phyloP scores from a whole-genome alignment of 2,329 filamentous ascomycete species.

The Hymenoscyphus occultus region DNA sequence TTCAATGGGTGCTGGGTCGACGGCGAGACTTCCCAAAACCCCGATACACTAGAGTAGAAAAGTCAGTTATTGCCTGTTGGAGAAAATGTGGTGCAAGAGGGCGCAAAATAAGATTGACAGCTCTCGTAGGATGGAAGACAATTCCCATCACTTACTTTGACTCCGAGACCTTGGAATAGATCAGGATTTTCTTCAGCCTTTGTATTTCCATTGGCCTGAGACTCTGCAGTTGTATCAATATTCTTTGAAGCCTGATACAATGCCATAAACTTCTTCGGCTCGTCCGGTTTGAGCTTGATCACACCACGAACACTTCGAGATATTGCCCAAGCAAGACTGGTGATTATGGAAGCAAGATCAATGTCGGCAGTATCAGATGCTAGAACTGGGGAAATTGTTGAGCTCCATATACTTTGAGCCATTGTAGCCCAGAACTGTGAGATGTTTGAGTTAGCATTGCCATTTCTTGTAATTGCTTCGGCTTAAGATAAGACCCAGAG shows the following conservation, averaged over 20 bases:
- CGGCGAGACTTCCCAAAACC: constrained; percentile 61
- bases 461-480: no score
- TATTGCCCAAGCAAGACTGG: constrained; percentile 64
- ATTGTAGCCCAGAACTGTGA: constrained; percentile 52
- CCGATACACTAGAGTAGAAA: constrained; percentile 49
- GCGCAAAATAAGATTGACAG: no score
- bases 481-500: no score
- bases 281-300: constrained; percentile 48
- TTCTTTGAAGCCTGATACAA: constrained; percentile 58
- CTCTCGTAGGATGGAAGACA: no score
- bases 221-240: constrained; percentile 30
- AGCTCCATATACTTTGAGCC: constrained; percentile 55
- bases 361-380: constrained; percentile 60
- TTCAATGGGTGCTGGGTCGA: constrained; percentile 49
- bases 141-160: constrained; percentile 42
- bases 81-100: no score
- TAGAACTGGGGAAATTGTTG: constrained; percentile 55
- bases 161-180: constrained; percentile 59
- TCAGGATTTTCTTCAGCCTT: constrained; percentile 29
- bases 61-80: no score
- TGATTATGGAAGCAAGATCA: constrained; percentile 58
- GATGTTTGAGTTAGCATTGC: constrained; percentile 35
- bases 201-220: constrained; percentile 21
- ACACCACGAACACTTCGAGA: constrained; percentile 52
- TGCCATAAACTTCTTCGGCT: constrained; percentile 62